Evolutionary conservation across 768 basidiomycete species (phyloP).

Genomic region (Naganishia randhawae): DNA sequence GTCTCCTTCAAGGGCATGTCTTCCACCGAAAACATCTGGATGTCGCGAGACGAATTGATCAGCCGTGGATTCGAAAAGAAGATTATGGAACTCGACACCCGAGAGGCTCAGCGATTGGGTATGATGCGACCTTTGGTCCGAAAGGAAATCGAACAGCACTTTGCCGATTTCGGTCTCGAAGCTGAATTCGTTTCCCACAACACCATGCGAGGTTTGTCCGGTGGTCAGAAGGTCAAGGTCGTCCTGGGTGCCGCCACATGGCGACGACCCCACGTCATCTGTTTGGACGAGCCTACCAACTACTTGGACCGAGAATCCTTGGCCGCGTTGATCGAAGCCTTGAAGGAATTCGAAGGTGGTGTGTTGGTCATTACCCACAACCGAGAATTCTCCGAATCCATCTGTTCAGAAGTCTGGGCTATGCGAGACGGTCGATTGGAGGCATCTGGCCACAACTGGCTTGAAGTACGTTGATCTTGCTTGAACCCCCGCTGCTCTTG

Average conservation of each 20-base stretch:
- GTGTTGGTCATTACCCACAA: conserved; percentile 97
- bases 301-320: conserved; percentile 99
- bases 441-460: conserved; percentile 99
- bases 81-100: conserved; percentile 93
- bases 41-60: conserved; percentile 91
- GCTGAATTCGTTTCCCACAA: conserved; percentile 99
- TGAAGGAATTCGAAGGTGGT: conserved; percentile 98
- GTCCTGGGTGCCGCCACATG: conserved; percentile 97
- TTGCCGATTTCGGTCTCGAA: conserved; percentile 98
- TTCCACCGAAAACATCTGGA: conserved; percentile 97
- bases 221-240: conserved; percentile 99
- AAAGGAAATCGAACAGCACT: conserved; percentile 98
- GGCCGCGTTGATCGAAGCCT: conserved; percentile 94
- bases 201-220: conserved; percentile 96
- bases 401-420: conserved; percentile 98
- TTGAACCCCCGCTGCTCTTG: no score
- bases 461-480: conserved; percentile 56
- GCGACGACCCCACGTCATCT: conserved; percentile 97
- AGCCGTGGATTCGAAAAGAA: conserved; percentile 99
- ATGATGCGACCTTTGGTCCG: conserved; percentile 93
- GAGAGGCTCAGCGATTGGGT: conserved; percentile 94
- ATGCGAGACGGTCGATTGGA: conserved; percentile 96
- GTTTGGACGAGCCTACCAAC: conserved; percentile 96
- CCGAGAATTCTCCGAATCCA: conserved; percentile 95
- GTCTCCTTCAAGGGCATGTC: conserved; percentile 90